These are phyloP conservation scores for Diaporthe sp. DNA, from an alignment of 2,329 filamentous ascomycete species.

Conservation along the genomic window DNA sequence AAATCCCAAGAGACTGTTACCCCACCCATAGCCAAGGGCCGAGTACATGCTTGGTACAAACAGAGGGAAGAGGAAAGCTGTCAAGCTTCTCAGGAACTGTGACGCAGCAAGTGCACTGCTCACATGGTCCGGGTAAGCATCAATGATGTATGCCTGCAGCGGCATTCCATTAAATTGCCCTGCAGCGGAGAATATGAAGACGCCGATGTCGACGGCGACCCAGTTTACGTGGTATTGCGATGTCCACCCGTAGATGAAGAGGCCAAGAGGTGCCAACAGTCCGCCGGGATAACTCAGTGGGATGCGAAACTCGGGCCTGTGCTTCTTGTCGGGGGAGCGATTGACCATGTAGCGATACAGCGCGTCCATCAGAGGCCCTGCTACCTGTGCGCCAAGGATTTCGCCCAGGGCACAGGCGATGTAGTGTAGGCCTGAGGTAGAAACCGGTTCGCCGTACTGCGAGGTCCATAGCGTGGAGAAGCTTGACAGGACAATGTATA, in stretches of 20 bases:
- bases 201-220: constrained; percentile 53
- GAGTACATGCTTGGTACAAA: constrained; percentile 59
- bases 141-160: constrained; percentile 55
- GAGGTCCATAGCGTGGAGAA: constrained; percentile 66
- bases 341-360: constrained; percentile 50
- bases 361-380: constrained; percentile 57
- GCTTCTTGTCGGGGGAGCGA: constrained; percentile 33
- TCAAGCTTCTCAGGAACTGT: constrained; percentile 59
- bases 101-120: constrained; percentile 60
- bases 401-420: constrained; percentile 74
- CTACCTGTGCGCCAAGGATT: constrained; percentile 64
- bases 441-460: constrained; percentile 66
- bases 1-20: constrained; percentile 53
- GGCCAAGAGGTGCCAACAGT: constrained; percentile 54
- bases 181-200: constrained; percentile 42
- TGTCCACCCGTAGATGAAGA: constrained; percentile 60
- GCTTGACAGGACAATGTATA: constrained; percentile 74
- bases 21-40: constrained; percentile 53
- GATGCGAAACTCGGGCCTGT: constrained; percentile 64
- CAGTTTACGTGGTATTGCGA: constrained; percentile 53
- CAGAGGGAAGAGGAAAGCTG: constrained; percentile 62
- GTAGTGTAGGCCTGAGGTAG: constrained; percentile 74
- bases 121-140: constrained; percentile 60
- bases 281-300: constrained; percentile 56
- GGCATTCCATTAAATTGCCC: constrained; percentile 45